Conservation (phyloP, 108 stramenopile species). For the Pseudonitzschia delicatissima region DNA sequence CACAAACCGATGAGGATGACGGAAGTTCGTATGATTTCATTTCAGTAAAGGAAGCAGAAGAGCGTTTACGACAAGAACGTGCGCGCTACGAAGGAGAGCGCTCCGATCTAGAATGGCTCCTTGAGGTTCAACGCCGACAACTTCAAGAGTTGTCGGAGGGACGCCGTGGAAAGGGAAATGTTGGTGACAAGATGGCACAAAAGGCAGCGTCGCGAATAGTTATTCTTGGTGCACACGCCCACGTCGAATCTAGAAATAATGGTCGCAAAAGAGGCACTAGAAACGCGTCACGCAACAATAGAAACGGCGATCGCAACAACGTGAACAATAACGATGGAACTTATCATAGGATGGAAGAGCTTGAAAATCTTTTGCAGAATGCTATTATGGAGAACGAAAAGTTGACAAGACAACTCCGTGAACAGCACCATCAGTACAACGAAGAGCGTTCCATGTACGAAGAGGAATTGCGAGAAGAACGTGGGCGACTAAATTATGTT, state of each 20-base stretch:
- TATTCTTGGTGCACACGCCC: not conserved
- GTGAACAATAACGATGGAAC: not conserved
- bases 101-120: not conserved
- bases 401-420: not conserved
- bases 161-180: not conserved
- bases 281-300: not conserved
- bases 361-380: not conserved
- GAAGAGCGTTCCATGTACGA: not conserved
- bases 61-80: constrained; percentile 10
- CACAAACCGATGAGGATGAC: not conserved
- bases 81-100: constrained; percentile 10
- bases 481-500: not conserved
- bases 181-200: not conserved
- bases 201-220: not conserved
- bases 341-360: not conserved
- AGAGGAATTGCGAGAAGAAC: constrained; percentile 9
- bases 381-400: constrained; percentile 4
- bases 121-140: constrained; percentile 10
- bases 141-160: not conserved
- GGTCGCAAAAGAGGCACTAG: not conserved
- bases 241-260: not conserved
- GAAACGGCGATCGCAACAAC: not conserved
- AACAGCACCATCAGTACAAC: constrained; percentile 8
- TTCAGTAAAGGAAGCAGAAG: constrained; percentile 15
- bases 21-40: constrained; percentile 8